phyloP scores from a whole-genome alignment of 495 filamentous ascomycete species.

The Xylaria sp. region DNA sequence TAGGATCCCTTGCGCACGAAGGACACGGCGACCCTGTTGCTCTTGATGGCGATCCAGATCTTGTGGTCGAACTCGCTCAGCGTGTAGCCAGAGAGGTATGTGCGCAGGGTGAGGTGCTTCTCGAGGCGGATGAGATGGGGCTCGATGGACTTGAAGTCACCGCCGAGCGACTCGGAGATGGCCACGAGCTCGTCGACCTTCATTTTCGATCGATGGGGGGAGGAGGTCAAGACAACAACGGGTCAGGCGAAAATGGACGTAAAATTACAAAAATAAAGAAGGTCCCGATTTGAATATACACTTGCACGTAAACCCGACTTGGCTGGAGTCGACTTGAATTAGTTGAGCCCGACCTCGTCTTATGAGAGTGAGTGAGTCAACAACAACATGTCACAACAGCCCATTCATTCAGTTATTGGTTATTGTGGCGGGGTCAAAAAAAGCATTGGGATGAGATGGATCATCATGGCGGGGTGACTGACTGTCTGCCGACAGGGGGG shows the following conservation, averaged over 20 bases:
- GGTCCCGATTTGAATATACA: background rate
- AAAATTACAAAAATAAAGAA: background rate
- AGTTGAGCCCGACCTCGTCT: constrained; percentile 8
- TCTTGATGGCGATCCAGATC: constrained; percentile 84
- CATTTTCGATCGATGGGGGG: constrained; percentile 53
- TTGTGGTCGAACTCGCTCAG: constrained; percentile 80
- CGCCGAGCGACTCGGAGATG: constrained; percentile 58
- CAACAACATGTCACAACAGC: background rate
- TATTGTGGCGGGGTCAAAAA: constrained; percentile 33
- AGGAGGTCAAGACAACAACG: too few relatives aligned
- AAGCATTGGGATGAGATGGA: constrained; percentile 12
- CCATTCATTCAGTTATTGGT: constrained; percentile 7
- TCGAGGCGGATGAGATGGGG: constrained; percentile 78
- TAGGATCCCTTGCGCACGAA: constrained; percentile 80
- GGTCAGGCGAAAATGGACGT: background rate
- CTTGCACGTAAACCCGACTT: too few relatives aligned
- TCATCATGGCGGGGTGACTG: constrained; percentile 22
- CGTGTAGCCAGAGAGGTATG: constrained; percentile 83
- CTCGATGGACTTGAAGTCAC: constrained; percentile 83
- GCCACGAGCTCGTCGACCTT: constrained; percentile 58
- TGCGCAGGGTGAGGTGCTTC: constrained; percentile 83
- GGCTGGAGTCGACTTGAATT: background rate
- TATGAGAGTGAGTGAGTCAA: constrained; percentile 27
- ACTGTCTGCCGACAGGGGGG: background rate
- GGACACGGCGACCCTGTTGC: constrained; percentile 82